A percentile compares a stretch with the other conserved stretches of the same genome.
Evolutionary conservation across 352 stramenopile species (phyloP).

Genomic region (Poterioochromonas sp.): DNA sequence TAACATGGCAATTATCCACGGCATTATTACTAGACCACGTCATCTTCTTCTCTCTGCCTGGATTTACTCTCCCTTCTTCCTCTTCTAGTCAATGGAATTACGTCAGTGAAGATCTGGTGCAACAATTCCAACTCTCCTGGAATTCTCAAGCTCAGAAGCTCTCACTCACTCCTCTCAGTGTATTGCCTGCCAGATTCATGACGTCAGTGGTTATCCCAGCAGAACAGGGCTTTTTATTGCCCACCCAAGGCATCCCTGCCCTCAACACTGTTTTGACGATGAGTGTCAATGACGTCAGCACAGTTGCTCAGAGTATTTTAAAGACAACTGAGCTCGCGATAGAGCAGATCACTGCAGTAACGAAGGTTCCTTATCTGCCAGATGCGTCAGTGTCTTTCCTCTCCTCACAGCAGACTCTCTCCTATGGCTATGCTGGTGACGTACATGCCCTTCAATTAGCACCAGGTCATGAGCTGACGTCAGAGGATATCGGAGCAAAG

Average conservation of each 20-base stretch:
- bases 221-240: not conserved
- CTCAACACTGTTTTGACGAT: not conserved
- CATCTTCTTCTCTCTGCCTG: conserved; percentile 7
- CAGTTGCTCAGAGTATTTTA: no score
- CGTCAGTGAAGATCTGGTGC: not conserved
- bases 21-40: not conserved
- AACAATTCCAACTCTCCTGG: not conserved
- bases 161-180: not conserved
- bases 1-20: not conserved
- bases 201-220: not conserved
- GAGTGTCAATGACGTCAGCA: not conserved
- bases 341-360: not conserved
- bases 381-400: not conserved
- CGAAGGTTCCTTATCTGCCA: not conserved
- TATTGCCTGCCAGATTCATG: not conserved
- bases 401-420: not conserved
- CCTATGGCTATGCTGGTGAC: not conserved
- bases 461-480: not conserved
- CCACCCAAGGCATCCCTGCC: not conserved
- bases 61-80: not conserved
- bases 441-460: not conserved
- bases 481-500: not conserved
- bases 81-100: not conserved
- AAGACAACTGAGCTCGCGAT: no score
- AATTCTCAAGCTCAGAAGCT: not conserved